These are phyloP conservation scores for Vaccinium macrocarpon DNA, from an alignment of 148 eudicot species.

Conservation along the genomic window DNA sequence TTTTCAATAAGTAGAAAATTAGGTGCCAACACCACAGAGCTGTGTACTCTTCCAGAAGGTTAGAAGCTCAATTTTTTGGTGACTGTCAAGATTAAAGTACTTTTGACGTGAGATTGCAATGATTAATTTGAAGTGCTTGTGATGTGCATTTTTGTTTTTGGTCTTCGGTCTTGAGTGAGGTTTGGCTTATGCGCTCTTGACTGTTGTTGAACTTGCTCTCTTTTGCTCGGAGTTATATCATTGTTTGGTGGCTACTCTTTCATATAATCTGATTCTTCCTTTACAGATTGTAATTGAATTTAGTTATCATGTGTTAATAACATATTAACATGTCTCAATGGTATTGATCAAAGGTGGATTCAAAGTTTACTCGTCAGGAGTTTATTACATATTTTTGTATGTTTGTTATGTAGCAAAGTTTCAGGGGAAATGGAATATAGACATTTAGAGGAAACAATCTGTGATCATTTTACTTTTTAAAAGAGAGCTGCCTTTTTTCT, in stretches of 20 bases:
- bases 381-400: neutral
- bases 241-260: neutral
- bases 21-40: neutral
- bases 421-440: neutral
- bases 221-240: neutral
- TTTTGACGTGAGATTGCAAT: constrained; percentile 3
- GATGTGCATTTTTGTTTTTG: neutral
- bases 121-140: neutral
- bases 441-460: neutral
- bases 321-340: neutral
- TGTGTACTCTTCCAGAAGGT: constrained; percentile 14
- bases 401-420: neutral
- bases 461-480: neutral
- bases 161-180: neutral
- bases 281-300: neutral
- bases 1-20: neutral
- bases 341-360: neutral
- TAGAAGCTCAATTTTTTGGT: neutral
- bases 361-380: neutral
- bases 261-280: neutral
- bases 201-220: neutral
- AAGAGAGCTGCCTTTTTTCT: neutral
- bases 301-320: neutral
- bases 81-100: neutral
- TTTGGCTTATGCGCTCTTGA: constrained; percentile 1